These are phyloP conservation scores for Capronia epimyces DNA, from an alignment of 2,329 filamentous ascomycete genomes.

Conservation along the genomic window DNA sequence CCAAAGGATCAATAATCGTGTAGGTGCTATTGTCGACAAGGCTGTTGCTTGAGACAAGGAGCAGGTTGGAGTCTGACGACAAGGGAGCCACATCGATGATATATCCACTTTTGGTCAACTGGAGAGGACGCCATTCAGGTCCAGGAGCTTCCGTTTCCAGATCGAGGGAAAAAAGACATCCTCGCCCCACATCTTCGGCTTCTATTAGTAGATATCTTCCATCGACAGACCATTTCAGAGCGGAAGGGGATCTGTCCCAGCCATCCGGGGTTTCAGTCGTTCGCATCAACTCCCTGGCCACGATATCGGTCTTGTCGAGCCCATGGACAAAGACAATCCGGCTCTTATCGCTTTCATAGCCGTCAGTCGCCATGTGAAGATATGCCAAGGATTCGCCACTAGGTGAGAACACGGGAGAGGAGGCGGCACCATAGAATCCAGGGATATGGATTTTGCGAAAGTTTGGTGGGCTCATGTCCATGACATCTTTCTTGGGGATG, in stretches of 20 bases:
- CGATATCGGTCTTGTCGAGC: constrained; percentile 36
- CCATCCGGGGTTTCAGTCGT: constrained; percentile 35
- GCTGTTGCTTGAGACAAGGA: constrained; percentile 42
- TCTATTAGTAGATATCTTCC: constrained; percentile 39
- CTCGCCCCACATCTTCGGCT: constrained; percentile 41
- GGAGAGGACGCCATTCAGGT: constrained; percentile 24
- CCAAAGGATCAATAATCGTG: constrained; percentile 38
- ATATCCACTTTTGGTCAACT: constrained; percentile 39
- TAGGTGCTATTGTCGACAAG: constrained; percentile 44
- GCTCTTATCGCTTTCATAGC: constrained; percentile 46
- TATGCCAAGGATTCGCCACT: constrained; percentile 42
- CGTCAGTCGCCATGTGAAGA: constrained; percentile 42
- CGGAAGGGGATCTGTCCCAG: constrained; percentile 42
- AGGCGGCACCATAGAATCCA: constrained; percentile 40
- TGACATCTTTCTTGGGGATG: constrained; percentile 41
- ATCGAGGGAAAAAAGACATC: constrained; percentile 38
- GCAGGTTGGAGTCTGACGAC: constrained; percentile 33
- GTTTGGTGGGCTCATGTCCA: constrained; percentile 33
- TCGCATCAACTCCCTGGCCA: constrained; percentile 30
- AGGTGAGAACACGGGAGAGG: constrained; percentile 43
- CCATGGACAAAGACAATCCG: constrained; percentile 41
- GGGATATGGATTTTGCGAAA: constrained; percentile 33
- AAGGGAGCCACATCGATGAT: constrained; percentile 38
- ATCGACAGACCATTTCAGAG: constrained; percentile 40
- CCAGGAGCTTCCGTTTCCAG: constrained; percentile 8